Evolutionary conservation across 2,329 filamentous ascomycete species (phyloP).

Genomic region (Neopestalotiopsis sp.): DNA sequence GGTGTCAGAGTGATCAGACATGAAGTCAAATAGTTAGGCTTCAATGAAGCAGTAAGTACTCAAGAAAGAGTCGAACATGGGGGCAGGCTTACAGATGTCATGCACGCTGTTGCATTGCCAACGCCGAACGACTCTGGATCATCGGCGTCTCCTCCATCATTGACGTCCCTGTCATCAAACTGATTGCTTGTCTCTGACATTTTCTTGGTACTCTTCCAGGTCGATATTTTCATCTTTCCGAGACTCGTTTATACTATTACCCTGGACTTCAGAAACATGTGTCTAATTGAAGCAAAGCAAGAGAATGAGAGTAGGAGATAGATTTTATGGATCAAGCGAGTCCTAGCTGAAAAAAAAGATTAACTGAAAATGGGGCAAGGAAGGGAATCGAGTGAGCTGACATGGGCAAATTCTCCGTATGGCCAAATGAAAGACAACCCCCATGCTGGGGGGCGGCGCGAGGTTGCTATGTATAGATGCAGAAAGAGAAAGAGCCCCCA

Average conservation of each 20-base stretch:
- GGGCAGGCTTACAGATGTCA: neutral
- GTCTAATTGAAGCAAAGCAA: conserved; percentile 20
- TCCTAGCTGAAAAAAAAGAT: conserved; percentile 18
- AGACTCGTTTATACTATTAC: neutral
- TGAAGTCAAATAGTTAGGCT: neutral
- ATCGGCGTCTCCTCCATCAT: neutral
- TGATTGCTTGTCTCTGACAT: neutral
- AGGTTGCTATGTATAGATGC: conserved; percentile 1
- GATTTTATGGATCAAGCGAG: neutral
- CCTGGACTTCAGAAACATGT: conserved; percentile 20
- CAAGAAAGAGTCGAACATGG: neutral
- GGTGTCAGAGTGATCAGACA: neutral
- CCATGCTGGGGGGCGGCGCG: neutral
- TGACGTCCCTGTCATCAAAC: neutral
- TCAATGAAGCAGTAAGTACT: neutral
- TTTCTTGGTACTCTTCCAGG: neutral
- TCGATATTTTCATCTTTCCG: neutral
- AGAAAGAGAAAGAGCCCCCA: neutral
- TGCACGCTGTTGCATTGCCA: neutral
- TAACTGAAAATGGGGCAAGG: conserved; percentile 10
- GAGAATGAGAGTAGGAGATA: conserved; percentile 8
- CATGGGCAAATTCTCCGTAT: conserved; percentile 22
- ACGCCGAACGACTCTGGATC: neutral
- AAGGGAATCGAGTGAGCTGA: conserved; percentile 29
- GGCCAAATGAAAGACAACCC: conserved; percentile 18